Conservation (phyloP, 2,329 filamentous ascomycete species). For the Nothophoma quercina region DNA sequence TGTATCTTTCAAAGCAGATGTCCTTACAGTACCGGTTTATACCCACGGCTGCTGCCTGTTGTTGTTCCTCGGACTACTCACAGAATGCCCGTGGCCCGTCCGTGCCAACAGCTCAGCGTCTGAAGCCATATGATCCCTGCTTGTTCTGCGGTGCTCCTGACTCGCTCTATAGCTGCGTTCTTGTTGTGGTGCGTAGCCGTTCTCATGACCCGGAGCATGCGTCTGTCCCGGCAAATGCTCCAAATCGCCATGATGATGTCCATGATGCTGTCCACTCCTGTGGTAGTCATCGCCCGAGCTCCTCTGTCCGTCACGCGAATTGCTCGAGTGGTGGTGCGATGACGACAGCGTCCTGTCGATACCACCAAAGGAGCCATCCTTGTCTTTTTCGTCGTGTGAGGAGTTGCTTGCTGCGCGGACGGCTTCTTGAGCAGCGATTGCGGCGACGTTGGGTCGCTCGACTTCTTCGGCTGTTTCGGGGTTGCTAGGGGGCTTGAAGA, state of each 20-base stretch:
- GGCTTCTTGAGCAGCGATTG: conserved; percentile 34
- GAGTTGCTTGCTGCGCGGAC: conserved; percentile 8
- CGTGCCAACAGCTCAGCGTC: conserved; percentile 12
- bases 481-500: conserved; percentile 41
- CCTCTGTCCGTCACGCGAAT: conserved; percentile 4
- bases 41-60: conserved; percentile 12
- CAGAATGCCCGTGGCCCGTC: conserved; percentile 1
- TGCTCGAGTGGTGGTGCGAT: neutral
- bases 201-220: neutral
- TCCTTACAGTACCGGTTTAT: too few relatives aligned
- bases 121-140: conserved; percentile 11
- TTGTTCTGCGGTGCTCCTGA: conserved; percentile 2
- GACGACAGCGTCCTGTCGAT: conserved; percentile 10
- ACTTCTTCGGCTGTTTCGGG: conserved; percentile 37
- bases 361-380: neutral
- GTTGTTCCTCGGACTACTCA: conserved; percentile 1
- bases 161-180: conserved; percentile 2
- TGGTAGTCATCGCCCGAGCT: conserved; percentile 9
- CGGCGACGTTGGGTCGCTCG: conserved; percentile 41
- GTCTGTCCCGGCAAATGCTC: conserved; percentile 5
- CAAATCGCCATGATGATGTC: conserved; percentile 1
- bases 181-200: neutral
- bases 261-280: neutral
- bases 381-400: conserved; percentile 1
- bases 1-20: too few relatives aligned